Evolutionary conservation across 31 red algal genomes (phyloP).

Genomic region (Endocladia muricata): DNA sequence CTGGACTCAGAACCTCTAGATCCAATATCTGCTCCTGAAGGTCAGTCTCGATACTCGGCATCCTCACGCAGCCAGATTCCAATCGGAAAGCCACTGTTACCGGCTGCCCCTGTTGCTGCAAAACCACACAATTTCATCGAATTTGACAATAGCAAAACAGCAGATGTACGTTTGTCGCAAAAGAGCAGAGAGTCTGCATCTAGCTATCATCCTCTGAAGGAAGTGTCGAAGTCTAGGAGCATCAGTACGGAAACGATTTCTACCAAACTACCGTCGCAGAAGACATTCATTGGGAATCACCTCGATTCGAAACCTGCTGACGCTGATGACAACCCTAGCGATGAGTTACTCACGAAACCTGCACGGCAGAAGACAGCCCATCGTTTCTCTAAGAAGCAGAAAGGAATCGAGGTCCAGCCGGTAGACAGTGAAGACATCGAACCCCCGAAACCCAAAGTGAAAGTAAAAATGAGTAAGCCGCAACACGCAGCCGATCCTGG

Average conservation of each 20-base stretch:
- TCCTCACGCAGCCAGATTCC: background rate
- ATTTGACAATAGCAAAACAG: background rate
- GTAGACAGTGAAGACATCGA: constrained; percentile 13
- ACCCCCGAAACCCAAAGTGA: constrained; percentile 1
- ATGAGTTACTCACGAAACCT: background rate
- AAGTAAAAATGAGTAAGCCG: background rate
- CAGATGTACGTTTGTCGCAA: background rate
- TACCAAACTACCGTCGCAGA: background rate
- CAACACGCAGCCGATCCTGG: constrained; percentile 62
- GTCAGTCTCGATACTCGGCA: background rate
- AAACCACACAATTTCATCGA: background rate
- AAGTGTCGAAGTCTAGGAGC: background rate
- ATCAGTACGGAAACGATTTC: background rate
- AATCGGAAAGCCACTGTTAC: background rate
- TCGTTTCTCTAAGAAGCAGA: background rate
- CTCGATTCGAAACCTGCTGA: constrained; percentile 10
- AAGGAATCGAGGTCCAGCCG: background rate
- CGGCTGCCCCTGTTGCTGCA: too few relatives aligned
- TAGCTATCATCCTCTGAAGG: background rate
- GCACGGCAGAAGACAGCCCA: background rate
- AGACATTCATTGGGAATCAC: too few relatives aligned
- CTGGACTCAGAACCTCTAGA: background rate
- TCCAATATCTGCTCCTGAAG: background rate
- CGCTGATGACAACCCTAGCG: background rate
- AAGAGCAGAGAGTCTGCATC: background rate